A percentile compares a stretch with the other conserved stretches of the same genome.
Conservation (phyloP, 805 yeast genomes). For the Hanseniaspora clermontiae region DNA sequence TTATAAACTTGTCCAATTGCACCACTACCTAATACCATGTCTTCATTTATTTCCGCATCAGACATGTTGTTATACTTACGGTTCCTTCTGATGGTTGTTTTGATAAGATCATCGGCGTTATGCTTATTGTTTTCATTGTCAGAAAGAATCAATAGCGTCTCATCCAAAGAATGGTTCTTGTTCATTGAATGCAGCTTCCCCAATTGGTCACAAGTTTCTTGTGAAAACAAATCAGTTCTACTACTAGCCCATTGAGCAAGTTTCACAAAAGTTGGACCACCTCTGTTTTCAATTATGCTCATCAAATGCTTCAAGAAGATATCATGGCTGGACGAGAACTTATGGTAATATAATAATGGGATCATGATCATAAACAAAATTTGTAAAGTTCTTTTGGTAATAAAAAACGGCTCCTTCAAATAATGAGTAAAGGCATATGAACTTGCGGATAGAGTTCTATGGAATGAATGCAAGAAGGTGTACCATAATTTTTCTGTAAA, state of each 20-base stretch:
- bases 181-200: conserved; percentile 73
- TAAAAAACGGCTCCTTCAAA: conserved; percentile 55
- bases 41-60: conserved; percentile 33
- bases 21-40: conserved; percentile 84
- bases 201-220: conserved; percentile 62
- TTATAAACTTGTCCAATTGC: conserved; percentile 91
- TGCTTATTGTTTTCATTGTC: conserved; percentile 17
- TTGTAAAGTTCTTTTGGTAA: conserved; percentile 26
- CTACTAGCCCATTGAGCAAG: conserved; percentile 99
- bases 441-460: background rate
- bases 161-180: conserved; percentile 50
- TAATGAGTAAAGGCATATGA: background rate
- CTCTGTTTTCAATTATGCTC: conserved; percentile 24
- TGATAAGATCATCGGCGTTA: background rate
- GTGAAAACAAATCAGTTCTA: conserved; percentile 82
- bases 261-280: conserved; percentile 86
- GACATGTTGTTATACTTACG: background rate
- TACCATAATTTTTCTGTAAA: background rate
- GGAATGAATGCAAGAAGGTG: background rate
- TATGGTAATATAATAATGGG: conserved; percentile 2
- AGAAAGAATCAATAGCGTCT: conserved; percentile 47
- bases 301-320: conserved; percentile 1
- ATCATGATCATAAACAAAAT: conserved; percentile 5
- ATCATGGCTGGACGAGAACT: background rate
- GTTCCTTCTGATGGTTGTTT: background rate